Percentiles rank a stretch among this genome's conserved stretches.
Evolutionary conservation across 2,329 filamentous ascomycete species (phyloP).

Genomic region (Monosporascus sp.): DNA sequence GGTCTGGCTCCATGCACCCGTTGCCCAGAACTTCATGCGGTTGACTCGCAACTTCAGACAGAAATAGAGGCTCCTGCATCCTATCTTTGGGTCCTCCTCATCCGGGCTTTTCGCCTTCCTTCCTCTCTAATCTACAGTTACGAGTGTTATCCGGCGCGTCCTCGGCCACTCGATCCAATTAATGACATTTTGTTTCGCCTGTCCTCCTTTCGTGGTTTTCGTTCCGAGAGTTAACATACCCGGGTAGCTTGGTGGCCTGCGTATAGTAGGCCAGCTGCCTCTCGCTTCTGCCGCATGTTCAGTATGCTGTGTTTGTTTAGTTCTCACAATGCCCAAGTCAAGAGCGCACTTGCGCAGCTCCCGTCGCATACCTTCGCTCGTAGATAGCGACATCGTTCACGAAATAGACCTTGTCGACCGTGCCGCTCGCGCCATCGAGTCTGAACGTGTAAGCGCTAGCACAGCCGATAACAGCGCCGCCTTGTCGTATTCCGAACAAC

Average conservation of each 20-base stretch:
- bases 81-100: too few relatives aligned
- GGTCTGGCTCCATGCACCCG: neutral
- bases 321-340: conserved; percentile 32
- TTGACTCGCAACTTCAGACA: too few relatives aligned
- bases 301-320: conserved; percentile 18
- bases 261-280: neutral
- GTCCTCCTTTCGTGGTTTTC: neutral
- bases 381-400: conserved; percentile 62
- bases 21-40: too few relatives aligned
- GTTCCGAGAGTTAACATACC: neutral
- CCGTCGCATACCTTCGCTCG: conserved; percentile 49
- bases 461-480: conserved; percentile 9
- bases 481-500: conserved; percentile 11
- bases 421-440: conserved; percentile 17
- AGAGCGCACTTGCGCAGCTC: conserved; percentile 37
- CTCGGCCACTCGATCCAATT: neutral
- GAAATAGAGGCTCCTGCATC: too few relatives aligned
- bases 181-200: neutral
- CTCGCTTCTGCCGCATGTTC: conserved; percentile 4
- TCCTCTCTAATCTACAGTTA: too few relatives aligned
- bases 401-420: conserved; percentile 64
- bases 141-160: too few relatives aligned
- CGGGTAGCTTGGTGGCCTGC: neutral
- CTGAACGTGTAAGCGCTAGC: conserved; percentile 9
- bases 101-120: too few relatives aligned